Evolutionary conservation across 257 asterid species (phyloP).

Genomic region (Leonotis leonurus): DNA sequence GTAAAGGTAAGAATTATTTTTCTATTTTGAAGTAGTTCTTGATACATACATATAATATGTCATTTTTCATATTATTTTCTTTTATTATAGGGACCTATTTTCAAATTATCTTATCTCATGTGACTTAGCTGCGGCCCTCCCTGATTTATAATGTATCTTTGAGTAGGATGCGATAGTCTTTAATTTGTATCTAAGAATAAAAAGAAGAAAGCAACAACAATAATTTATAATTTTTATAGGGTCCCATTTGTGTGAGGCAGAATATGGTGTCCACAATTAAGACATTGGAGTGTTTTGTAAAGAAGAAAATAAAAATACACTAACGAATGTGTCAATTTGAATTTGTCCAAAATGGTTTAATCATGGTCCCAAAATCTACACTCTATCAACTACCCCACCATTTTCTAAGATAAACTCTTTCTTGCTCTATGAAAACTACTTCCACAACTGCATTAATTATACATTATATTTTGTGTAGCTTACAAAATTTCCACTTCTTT

Average conservation of each 20-base stretch:
- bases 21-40: no score
- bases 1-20: no score
- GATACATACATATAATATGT: no score
- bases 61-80: no score
- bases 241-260: conserved; percentile 40
- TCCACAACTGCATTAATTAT: not conserved
- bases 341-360: conserved; percentile 19
- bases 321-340: conserved; percentile 34
- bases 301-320: no score
- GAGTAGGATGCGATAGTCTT: no score
- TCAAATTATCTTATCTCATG: no score
- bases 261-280: conserved; percentile 28
- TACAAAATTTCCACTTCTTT: no score
- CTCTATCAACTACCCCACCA: conserved; percentile 30
- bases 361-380: conserved; percentile 43
- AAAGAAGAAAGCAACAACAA: conserved; percentile 20
- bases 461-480: no score
- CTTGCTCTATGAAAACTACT: conserved; percentile 23
- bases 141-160: not conserved
- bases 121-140: no score
- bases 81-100: no score
- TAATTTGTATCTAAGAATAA: no score
- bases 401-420: conserved; percentile 25
- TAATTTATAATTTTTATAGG: conserved; percentile 31
- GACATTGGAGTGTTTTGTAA: conserved; percentile 34